phyloP scores from a whole-genome alignment of 73 alveolate species.

The Diophrys appendiculata region DNA sequence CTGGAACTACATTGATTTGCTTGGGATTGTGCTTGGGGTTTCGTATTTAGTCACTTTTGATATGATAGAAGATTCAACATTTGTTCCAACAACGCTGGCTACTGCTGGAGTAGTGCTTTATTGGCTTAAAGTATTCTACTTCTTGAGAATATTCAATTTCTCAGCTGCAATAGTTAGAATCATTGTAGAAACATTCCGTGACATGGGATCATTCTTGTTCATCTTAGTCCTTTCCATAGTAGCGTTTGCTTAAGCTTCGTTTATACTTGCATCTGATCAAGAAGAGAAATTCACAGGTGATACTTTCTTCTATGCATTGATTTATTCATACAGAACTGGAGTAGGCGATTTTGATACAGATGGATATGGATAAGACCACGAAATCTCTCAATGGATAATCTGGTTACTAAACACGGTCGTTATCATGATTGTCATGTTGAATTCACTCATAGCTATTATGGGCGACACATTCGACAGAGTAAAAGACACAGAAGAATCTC shows the following conservation, averaged over 20 bases:
- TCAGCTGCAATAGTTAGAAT: conserved; percentile 47
- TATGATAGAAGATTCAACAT: background rate
- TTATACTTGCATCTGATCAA: conserved; percentile 26
- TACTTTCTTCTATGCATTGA: conserved; percentile 16
- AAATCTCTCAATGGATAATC: background rate
- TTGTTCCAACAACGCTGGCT: conserved; percentile 16
- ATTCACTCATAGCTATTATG: conserved; percentile 56
- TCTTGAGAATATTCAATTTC: conserved; percentile 36
- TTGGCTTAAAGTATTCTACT: conserved; percentile 55
- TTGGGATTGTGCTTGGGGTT: background rate
- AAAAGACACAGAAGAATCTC: conserved; percentile 29
- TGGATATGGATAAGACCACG: conserved; percentile 21
- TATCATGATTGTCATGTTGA: conserved; percentile 50
- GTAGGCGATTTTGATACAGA: conserved; percentile 45
- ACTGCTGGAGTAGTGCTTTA: conserved; percentile 41
- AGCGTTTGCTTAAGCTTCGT: conserved; percentile 37
- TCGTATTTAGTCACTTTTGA: background rate
- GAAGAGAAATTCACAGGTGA: conserved; percentile 21
- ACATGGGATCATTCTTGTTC: conserved; percentile 33
- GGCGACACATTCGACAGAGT: conserved; percentile 63
- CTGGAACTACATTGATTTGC: conserved; percentile 14
- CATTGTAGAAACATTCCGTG: conserved; percentile 40
- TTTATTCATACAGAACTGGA: conserved; percentile 34
- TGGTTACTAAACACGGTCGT: conserved; percentile 45
- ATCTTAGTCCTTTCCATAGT: conserved; percentile 34